Evolutionary conservation across 805 yeast genomes (phyloP), one percentile per base, ranked within the genome.

Genomic region (Candida succiphila): DNA sequence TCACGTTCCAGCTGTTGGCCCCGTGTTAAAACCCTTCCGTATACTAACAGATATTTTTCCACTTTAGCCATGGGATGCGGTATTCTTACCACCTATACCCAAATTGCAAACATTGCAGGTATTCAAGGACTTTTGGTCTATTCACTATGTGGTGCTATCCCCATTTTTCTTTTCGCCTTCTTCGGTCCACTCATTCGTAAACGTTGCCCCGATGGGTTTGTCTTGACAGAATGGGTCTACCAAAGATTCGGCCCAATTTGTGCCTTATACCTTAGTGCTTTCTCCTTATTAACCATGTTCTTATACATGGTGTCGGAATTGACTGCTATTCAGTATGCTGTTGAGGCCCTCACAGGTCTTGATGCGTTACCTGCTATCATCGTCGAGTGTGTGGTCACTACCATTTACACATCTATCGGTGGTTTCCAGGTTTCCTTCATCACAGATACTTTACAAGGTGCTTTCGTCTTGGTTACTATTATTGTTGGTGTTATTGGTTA

Each of bases 191-290:
- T 75, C 8, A 78, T 88, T 38, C 66, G 95, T 42, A 69, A 63
- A 38, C 69, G 71, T 44, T 83, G 94, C 45, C 96, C 96, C 0
- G 74, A 83, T 7, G 96, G 96, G 3, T 88, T 88, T 53, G 87
- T 88, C 19, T 61, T 88, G 44, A 86, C 95, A 4, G 95, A 88
- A 52, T 88, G 96, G 96, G 89, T 85, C n/a, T 72, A 84, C 49
- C 73, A 72, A 30, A 64, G 96, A 44, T 88, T 69, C 52, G 96
- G 96, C 2, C 51, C 65, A 5, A 57, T 78, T 13, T 67, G 94
- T 3, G 81, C 85, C 1, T 60, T 85, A 43, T 83, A 85, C 45
- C 58, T 88, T 30, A 78, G 94, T 12, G 75, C 75, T 30, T 84
- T 87, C 55, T 85, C 96, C 1, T 71, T 88, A 34, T 65, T 88